Evolutionary conservation across 140 eudicot genomes (phyloP).

Genomic region (Stevia rebaudiana): DNA sequence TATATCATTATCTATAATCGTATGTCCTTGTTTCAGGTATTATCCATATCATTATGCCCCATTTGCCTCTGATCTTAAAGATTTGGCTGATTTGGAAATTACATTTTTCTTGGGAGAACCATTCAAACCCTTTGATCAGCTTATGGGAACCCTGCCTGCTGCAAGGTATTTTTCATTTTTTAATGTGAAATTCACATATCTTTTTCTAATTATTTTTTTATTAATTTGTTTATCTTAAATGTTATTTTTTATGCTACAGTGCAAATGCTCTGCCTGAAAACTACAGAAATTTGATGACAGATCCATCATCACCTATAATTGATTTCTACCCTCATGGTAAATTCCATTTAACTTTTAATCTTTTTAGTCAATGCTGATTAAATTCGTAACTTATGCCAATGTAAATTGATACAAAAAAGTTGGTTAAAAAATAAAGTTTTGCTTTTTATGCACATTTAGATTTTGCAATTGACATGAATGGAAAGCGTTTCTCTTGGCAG

Average conservation of each 20-base stretch:
- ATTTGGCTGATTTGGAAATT: slow-evolving; percentile 73
- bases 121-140: slow-evolving; percentile 98
- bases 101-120: slow-evolving; percentile 90
- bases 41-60: slow-evolving; percentile 99
- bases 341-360: not conserved
- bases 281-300: slow-evolving; percentile 76
- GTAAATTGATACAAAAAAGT: not conserved
- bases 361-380: not conserved
- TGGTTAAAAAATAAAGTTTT: not conserved
- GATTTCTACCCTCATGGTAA: slow-evolving; percentile 90
- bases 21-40: slow-evolving; percentile 54
- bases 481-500: slow-evolving; percentile 99
- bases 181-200: slow-evolving; percentile 2
- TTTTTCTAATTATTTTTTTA: not conserved
- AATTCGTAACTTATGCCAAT: not conserved
- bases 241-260: slow-evolving; percentile 37
- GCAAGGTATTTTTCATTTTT: slow-evolving; percentile 56
- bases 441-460: slow-evolving; percentile 36
- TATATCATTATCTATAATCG: not conserved
- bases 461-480: slow-evolving; percentile 93
- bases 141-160: slow-evolving; percentile 97
- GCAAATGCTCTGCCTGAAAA: slow-evolving; percentile 75
- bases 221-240: slow-evolving; percentile 1
- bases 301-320: slow-evolving; percentile 76
- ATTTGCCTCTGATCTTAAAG: slow-evolving; percentile 95